Conservation (phyloP, 1,139 yeast species). For the Hansenula sp. region DNA sequence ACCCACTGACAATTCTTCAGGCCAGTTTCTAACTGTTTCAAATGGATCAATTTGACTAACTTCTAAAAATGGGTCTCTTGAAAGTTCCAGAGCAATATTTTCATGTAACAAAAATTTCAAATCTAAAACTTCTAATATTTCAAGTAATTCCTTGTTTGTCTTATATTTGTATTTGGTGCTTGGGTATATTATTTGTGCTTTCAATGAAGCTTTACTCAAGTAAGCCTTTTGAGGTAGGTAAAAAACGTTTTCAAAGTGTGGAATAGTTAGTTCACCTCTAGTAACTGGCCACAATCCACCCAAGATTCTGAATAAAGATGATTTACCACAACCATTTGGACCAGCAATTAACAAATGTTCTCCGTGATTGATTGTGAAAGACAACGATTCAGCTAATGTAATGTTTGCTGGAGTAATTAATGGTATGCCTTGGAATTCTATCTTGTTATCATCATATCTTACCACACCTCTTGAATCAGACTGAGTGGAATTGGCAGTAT, state of each 20-base stretch:
- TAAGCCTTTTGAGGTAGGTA: slow-evolving; percentile 93
- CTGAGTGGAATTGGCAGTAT: slow-evolving; percentile 20
- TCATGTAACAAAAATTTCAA: slow-evolving; percentile 49
- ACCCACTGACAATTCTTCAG: slow-evolving; percentile 83
- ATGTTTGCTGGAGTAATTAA: slow-evolving; percentile 84
- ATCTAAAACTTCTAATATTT: slow-evolving; percentile 57
- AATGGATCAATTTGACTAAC: slow-evolving; percentile 41
- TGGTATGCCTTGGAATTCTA: slow-evolving; percentile 70
- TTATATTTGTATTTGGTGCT: slow-evolving; percentile 41
- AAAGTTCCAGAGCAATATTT: slow-evolving; percentile 29
- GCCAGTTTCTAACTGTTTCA: slow-evolving; percentile 76
- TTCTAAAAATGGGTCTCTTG: slow-evolving; percentile 20
- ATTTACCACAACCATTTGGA: slow-evolving; percentile 94
- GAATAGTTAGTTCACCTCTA: slow-evolving; percentile 60
- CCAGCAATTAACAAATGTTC: slow-evolving; percentile 88
- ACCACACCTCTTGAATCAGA: slow-evolving; percentile 22
- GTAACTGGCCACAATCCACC: slow-evolving; percentile 92
- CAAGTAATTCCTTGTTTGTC: slow-evolving; percentile 59
- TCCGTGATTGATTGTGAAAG: slow-evolving; percentile 73
- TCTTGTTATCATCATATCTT: slow-evolving; percentile 52
- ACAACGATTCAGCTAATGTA: slow-evolving; percentile 58
- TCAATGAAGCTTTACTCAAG: slow-evolving; percentile 60
- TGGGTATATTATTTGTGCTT: slow-evolving; percentile 90
- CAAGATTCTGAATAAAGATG: slow-evolving; percentile 81
- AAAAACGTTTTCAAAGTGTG: slow-evolving; percentile 61